A percentile compares a stretch with the other conserved stretches of the same genome.
These are phyloP conservation scores for Naganishia vishniacii DNA, from an alignment of 768 basidiomycete genomes.

Conservation along the genomic window DNA sequence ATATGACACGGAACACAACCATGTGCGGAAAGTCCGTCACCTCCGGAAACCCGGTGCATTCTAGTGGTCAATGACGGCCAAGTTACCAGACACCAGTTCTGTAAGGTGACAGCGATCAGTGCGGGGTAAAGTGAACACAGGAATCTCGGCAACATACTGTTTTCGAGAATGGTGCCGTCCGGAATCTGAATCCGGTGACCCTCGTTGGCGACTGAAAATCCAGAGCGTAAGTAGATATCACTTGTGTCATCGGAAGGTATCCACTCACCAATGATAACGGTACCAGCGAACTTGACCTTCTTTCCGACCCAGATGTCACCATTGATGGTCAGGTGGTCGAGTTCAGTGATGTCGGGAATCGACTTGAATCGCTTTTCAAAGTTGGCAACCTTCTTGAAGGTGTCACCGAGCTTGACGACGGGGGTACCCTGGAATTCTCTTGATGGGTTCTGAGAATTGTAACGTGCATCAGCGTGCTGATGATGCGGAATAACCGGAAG, in stretches of 20 bases:
- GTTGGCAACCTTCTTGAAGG: slow-evolving; percentile 84
- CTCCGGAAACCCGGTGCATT: slow-evolving; percentile 1
- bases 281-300: slow-evolving; percentile 68
- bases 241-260: too few relatives aligned
- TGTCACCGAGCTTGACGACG: slow-evolving; percentile 94
- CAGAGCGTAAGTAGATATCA: too few relatives aligned
- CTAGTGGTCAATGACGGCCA: slow-evolving; percentile 66
- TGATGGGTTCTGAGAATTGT: slow-evolving; percentile 34
- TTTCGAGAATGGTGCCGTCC: slow-evolving; percentile 72
- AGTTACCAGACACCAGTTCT: slow-evolving; percentile 74
- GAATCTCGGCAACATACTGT: slow-evolving; percentile 52
- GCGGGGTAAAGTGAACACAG: too few relatives aligned
- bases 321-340: slow-evolving; percentile 89
- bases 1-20: slow-evolving; percentile 9
- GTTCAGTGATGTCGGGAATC: slow-evolving; percentile 80
- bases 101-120: slow-evolving; percentile 7
- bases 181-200: slow-evolving; percentile 76
- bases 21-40: not conserved
- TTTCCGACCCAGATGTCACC: slow-evolving; percentile 87
- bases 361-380: slow-evolving; percentile 62
- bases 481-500: not conserved
- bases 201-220: slow-evolving; percentile 73
- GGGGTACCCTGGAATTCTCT: slow-evolving; percentile 56
- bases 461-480: not conserved
- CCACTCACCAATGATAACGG: slow-evolving; percentile 62